Base-by-base conservation (phyloP, 208 protist genomes). In the Borovskyia barvae region DNA sequence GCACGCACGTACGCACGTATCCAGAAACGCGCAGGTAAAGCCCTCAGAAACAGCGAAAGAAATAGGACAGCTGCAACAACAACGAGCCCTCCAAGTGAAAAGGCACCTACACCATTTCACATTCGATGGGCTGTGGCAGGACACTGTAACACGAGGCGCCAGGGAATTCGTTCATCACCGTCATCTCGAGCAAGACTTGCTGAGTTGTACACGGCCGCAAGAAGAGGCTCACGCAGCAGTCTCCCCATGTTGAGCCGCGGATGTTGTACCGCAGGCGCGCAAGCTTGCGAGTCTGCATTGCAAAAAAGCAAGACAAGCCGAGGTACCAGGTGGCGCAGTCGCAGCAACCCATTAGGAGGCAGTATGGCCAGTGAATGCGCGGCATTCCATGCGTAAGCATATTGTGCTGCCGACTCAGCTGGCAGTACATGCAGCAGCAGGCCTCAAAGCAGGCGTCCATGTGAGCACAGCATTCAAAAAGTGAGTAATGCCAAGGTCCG, bases 171-270 rank as follows among this genome's bases (percentile, higher is more conserved):
- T 74, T 72, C 66, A 75, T 66, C 4, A 53, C 47, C 1, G 74
- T 81, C 77, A 92, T 80, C 71, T 88, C 80, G 22, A 82, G 41
- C 65, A 87, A 53, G 32, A 74, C 61, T 53, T 87, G 85, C 58
- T 85, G 76, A 19, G 81, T 40, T 0, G 41, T 53, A 42, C 85
- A 88, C n/a, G 11, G 42, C 9, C 42, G 30, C 40, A 77, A 92
- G 24, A 63, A 85, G 19, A 11, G 79, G 1, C 33, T 54, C 2
- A 40, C 37, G 36, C 67, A 71, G 52, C 57, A 74, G 37, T 80
- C 63, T 3, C 26, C 43, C 37, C 40, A 57, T 25, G 24, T 37
- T 4, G 40, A 59, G 29, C 67, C 67, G 15, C 30, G 20, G 11
- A 77, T 54, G 30, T 59, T 52, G 57, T 77, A 77, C 37, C 72